Evolutionary conservation across 768 basidiomycete species (phyloP).

Genomic region (Lanmaoa rubissima): DNA sequence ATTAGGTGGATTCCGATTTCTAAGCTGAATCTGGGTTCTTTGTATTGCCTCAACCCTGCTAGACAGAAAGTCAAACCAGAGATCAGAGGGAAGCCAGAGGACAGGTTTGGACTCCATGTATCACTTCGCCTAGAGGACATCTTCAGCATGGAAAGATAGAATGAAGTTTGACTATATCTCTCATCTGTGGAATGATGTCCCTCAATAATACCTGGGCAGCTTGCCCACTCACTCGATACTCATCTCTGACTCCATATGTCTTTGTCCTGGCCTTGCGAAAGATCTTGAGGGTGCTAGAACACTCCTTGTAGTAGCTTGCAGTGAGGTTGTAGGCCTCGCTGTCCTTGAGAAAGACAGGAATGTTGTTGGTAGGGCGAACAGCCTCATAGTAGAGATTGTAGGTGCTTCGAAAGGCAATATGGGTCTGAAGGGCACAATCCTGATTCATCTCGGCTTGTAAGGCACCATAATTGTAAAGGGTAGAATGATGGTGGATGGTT

Average conservation of each 20-base stretch:
- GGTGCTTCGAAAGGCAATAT: too few relatives aligned
- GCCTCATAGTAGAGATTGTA: too few relatives aligned
- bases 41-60: neutral
- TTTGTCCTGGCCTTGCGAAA: neutral
- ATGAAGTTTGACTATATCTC: neutral
- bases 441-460: too few relatives aligned
- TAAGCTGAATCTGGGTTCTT: neutral
- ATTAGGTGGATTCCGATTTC: constrained; percentile 2
- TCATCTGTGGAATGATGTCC: neutral
- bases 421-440: too few relatives aligned
- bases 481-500: too few relatives aligned
- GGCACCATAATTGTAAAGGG: too few relatives aligned
- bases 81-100: neutral
- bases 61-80: constrained; percentile 1
- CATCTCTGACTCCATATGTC: constrained; percentile 1
- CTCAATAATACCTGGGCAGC: neutral
- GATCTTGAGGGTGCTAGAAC: too few relatives aligned
- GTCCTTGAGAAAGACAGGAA: too few relatives aligned
- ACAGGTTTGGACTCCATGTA: constrained; percentile 1
- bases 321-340: too few relatives aligned
- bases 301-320: too few relatives aligned
- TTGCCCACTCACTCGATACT: constrained; percentile 4
- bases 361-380: too few relatives aligned
- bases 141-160: neutral
- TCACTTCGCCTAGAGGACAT: neutral